Base-by-base conservation (phyloP, 2,329 filamentous ascomycete species). In the Diaporthe citrichinensis region DNA sequence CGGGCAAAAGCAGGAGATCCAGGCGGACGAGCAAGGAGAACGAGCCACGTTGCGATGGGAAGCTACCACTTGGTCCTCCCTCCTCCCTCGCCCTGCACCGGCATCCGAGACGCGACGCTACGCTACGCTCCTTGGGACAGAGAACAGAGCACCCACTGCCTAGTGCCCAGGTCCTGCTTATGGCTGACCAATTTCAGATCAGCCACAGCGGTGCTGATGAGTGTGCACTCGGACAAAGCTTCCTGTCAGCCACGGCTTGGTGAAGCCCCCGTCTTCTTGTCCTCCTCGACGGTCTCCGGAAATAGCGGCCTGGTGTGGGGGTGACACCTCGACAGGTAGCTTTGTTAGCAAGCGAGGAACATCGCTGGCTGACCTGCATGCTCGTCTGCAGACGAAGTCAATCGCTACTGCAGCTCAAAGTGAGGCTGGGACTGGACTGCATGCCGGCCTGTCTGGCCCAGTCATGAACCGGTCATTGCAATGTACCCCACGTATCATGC, bases 361-460 rank as follows among this genome's bases (percentile, higher is more conserved):
- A 73, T 67, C 25, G 58, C 67, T 72, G 67, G 72, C 74, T 76
- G 55, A 72, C 76, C 68, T 76, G 72, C 72, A 74, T 74, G 72
- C 34, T 46, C 46, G 39, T 25, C 72, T 76, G 73, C 68, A 75
- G 28, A 68, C 36, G 62, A 68, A 73, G 73, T 72, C 49, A 59
- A 36, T 76, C 74, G 74, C 74, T 77, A 72, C 74, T 78, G 76
- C 77, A 76, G 74, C 51, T 69, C 69, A 77, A 75, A 77, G 76
- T 78, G 77, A 79, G 78, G 78, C 78, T 79, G 78, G 76, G 75
- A 74, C 69, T 55, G 28, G 28, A 44, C 55, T 72, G 51, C 71
- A 74, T 58, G 69, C 68, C 76, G 72, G 75, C 41, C 72, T 49
- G 69, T 65, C 69, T 73, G 41, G 62, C 39, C 76, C 77, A 78